These are phyloP conservation scores for Chlorella sp. DNA, from an alignment of 139 green algal species.

Conservation along the genomic window DNA sequence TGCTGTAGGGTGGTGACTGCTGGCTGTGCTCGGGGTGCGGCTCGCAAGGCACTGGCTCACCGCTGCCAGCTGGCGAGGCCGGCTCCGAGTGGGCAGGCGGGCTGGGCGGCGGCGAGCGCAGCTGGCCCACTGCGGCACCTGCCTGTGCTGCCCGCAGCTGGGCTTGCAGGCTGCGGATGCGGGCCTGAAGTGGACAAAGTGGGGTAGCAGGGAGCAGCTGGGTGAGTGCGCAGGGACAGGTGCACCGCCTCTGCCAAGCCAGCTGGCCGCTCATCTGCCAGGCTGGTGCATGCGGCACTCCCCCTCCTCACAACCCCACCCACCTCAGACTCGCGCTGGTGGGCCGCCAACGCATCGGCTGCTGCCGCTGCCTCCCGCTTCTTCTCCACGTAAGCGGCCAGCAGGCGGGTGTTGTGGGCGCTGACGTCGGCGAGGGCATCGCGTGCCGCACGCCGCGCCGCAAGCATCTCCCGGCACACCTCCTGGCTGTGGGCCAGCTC, in stretches of 20 bases:
- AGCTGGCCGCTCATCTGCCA: too few species aligned
- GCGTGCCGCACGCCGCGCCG: constrained; percentile 15
- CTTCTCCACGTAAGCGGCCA: constrained; percentile 17
- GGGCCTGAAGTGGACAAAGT: neutral
- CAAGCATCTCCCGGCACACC: constrained; percentile 33
- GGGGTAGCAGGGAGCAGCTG: neutral
- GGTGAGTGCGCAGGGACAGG: neutral
- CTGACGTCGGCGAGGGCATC: constrained; percentile 28
- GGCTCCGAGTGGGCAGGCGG: neutral
- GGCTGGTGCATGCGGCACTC: too few species aligned
- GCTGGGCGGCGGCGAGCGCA: constrained; percentile 8
- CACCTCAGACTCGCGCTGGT: constrained; percentile 23
- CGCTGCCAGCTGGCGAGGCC: neutral
- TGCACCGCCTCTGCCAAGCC: neutral
- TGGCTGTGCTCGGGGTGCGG: neutral
- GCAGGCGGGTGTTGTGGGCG: constrained; percentile 21
- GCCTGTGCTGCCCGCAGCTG: neutral
- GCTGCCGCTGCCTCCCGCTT: neutral
- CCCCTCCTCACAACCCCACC: too few species aligned
- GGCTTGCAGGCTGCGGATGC: constrained; percentile 1
- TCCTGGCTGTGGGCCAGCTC: constrained; percentile 32
- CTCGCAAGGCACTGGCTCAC: neutral
- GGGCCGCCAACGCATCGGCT: neutral
- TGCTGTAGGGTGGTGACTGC: neutral
- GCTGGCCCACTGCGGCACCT: neutral